Conservation (phyloP, 768 basidiomycete species). For the Boletus tylopilopsis region DNA sequence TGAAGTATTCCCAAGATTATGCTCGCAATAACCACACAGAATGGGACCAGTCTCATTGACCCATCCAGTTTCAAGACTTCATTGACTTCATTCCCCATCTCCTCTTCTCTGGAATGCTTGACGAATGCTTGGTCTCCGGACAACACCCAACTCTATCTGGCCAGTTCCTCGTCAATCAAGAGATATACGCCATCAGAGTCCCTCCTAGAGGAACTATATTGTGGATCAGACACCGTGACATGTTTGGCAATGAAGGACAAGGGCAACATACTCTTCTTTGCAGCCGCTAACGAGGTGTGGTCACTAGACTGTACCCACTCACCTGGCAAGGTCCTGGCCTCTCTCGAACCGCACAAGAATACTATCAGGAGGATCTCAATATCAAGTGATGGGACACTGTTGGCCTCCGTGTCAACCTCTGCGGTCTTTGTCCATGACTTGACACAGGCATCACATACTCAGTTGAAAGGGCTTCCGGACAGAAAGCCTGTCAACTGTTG, state of each 20-base stretch:
- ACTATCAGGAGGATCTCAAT: constrained; percentile 52
- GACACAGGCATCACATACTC: constrained; percentile 46
- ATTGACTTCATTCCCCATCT: constrained; percentile 39
- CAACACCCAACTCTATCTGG: constrained; percentile 51
- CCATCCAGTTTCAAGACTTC: constrained; percentile 43
- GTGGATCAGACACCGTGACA: constrained; percentile 24
- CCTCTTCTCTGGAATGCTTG: constrained; percentile 26
- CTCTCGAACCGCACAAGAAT: constrained; percentile 49
- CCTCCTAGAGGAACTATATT: constrained; percentile 42
- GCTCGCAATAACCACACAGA: constrained; percentile 52
- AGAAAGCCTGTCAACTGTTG: constrained; percentile 43
- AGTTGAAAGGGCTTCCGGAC: constrained; percentile 51
- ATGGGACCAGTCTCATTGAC: constrained; percentile 48
- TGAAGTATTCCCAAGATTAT: too few species aligned
- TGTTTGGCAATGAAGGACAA: constrained; percentile 34
- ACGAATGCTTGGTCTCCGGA: constrained; percentile 52
- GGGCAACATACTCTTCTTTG: constrained; percentile 44
- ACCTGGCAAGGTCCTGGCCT: constrained; percentile 40
- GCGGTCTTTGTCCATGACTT: constrained; percentile 62
- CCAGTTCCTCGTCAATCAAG: constrained; percentile 44
- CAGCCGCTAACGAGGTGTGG: constrained; percentile 42
- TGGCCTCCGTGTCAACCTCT: constrained; percentile 52
- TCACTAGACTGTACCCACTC: constrained; percentile 45
- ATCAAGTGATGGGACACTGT: constrained; percentile 52
- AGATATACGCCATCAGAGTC: constrained; percentile 49